A percentile compares a stretch with the other conserved stretches of the same genome.
phyloP scores from a whole-genome alignment of 768 basidiomycete genomes.

The Rickenella mellea region DNA sequence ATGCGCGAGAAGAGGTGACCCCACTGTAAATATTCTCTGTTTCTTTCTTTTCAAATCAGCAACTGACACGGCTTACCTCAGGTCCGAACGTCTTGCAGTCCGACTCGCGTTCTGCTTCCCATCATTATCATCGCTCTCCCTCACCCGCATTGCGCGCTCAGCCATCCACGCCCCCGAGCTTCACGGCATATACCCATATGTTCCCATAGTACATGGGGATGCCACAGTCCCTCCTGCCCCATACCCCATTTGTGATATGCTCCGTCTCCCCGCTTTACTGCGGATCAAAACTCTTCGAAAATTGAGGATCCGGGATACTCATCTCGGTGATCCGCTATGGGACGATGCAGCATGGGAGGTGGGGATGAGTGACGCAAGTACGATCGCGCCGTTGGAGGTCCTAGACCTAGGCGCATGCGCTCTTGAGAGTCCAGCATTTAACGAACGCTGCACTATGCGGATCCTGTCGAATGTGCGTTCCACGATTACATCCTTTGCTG shows the following conservation, averaged over 20 bases:
- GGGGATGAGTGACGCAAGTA: slow-evolving; percentile 42
- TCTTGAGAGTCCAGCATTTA: slow-evolving; percentile 42
- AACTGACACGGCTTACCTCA: slow-evolving; percentile 13
- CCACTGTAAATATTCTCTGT: slow-evolving; percentile 25
- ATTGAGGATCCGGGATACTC: slow-evolving; percentile 61
- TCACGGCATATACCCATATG: slow-evolving; percentile 39
- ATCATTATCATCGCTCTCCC: slow-evolving; percentile 42
- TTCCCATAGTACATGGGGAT: slow-evolving; percentile 57
- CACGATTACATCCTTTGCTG: slow-evolving; percentile 45
- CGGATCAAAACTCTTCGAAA: slow-evolving; percentile 50
- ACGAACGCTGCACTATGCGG: slow-evolving; percentile 45
- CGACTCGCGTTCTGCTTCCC: slow-evolving; percentile 55
- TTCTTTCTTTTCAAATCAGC: not conserved
- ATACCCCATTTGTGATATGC: slow-evolving; percentile 43
- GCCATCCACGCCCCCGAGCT: slow-evolving; percentile 54
- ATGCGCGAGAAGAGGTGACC: slow-evolving; percentile 18
- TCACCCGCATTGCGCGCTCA: slow-evolving; percentile 61
- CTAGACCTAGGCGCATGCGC: slow-evolving; percentile 48
- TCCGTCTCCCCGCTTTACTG: slow-evolving; percentile 57
- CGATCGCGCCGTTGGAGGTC: slow-evolving; percentile 41
- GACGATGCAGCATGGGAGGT: slow-evolving; percentile 22
- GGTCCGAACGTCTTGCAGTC: slow-evolving; percentile 63
- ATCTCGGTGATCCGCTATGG: slow-evolving; percentile 34
- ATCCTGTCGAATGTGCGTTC: slow-evolving; percentile 52
- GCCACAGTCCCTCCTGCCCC: slow-evolving; percentile 48